Base-by-base conservation (phyloP, 148 eudicot species). In the Pharnaceum exiguum region DNA sequence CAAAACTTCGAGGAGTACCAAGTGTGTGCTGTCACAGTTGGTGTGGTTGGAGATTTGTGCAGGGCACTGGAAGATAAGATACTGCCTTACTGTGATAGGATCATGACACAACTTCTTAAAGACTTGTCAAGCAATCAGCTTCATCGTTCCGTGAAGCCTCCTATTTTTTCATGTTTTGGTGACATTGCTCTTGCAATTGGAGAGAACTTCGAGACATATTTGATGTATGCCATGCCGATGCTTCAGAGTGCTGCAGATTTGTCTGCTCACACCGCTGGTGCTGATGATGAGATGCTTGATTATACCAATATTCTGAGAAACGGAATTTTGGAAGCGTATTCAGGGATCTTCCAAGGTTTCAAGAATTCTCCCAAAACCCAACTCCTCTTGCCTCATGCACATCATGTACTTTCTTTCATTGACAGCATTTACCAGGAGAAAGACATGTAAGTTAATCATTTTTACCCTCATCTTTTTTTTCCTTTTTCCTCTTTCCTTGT, bases 211-310 rank as follows among this genome's bases (percentile, higher is more conserved):
- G 95, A 90, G 75, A 90, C 87, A 58, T 90, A 90, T 68, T 68
- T 90, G 79, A 77, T 80, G 74, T 90, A 87, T 60, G 87, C 93
- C 35, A 84, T 90, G 97, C 91, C 97, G 38, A 90, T 87, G 97
- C 85, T 90, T 60, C 95, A 87, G 73, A 76, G 93, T 71, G 97
- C 95, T 2, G 86, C 89, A 4, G 97, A 90, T 28, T 55, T 90
- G 66, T 87, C 91, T 33, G 68, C 77, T 23, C 89, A 70, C 46
- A 75, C 91, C 32, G 78, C 87, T 19, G 75, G 75, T 55, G 80
- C 70, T 43, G 95, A 90, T 61, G 97, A 90, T 59, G 91, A 90
- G 66, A 76, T 87, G 68, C 57, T 71, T 0, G 97, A 90, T 63
- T 84, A 87, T 62, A 80, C 82, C 42, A 87, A 90, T 68, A 79